phyloP scores from a whole-genome alignment of 1,284 basidiomycete genomes.

The Serendipita sp. region DNA sequence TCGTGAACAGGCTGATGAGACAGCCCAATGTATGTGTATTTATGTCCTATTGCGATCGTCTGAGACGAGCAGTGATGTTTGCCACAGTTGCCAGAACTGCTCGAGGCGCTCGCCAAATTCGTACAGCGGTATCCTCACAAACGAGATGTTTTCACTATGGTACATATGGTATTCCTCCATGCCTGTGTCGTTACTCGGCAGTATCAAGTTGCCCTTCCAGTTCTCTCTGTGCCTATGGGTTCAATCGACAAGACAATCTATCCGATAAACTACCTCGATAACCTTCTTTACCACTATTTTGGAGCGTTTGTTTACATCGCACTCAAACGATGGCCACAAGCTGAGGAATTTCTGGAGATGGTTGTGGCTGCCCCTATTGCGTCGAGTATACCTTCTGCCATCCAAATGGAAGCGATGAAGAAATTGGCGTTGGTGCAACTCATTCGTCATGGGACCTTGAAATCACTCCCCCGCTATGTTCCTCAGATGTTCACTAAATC shows the following conservation, averaged over 20 bases:
- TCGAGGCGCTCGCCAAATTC: constrained; percentile 44
- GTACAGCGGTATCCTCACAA: constrained; percentile 44
- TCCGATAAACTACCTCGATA: constrained; percentile 51
- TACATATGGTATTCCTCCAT: constrained; percentile 47
- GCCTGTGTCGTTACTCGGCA: constrained; percentile 33
- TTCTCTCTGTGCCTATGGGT: constrained; percentile 44
- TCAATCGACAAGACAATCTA: constrained; percentile 19
- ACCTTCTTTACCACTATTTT: constrained; percentile 62
- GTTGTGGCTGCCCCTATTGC: constrained; percentile 58
- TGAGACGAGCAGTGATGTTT: constrained; percentile 2
- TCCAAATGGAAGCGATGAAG: constrained; percentile 77
- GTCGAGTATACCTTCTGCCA: constrained; percentile 34
- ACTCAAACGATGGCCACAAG: constrained; percentile 46
- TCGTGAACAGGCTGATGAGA: neutral
- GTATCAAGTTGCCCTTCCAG: constrained; percentile 39
- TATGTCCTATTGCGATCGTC: neutral
- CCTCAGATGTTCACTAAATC: constrained; percentile 37
- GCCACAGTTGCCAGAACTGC: constrained; percentile 31
- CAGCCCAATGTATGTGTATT: constrained; percentile 15
- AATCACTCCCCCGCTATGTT: constrained; percentile 51
- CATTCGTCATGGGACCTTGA: constrained; percentile 54
- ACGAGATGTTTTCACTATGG: constrained; percentile 44
- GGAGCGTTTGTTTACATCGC: constrained; percentile 50
- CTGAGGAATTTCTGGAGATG: constrained; percentile 63
- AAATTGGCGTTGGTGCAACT: constrained; percentile 65